A percentile compares a stretch with the other conserved stretches of the same genome.
These are phyloP conservation scores for Taphrina populina DNA, from an alignment of 1,139 yeast genomes.

Conservation along the genomic window DNA sequence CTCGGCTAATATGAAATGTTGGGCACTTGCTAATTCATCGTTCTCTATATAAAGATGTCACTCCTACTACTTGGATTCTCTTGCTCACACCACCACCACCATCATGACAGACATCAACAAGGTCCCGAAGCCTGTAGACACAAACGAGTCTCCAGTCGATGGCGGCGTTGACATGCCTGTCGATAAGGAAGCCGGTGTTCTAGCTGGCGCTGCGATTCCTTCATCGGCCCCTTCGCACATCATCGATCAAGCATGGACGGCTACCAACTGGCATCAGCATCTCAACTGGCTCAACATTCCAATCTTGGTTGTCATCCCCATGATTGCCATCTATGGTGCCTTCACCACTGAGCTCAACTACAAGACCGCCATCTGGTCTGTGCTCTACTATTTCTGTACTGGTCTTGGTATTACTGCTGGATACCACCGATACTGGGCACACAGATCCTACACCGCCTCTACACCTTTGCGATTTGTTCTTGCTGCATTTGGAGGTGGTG, in stretches of 20 bases:
- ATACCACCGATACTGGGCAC: slow-evolving; percentile 84
- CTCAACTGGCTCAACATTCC: slow-evolving; percentile 88
- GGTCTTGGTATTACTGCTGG: slow-evolving; percentile 97
- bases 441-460: slow-evolving; percentile 77
- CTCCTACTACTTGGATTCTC: background rate
- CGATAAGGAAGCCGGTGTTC: slow-evolving; percentile 27
- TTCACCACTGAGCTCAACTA: slow-evolving; percentile 57
- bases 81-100: background rate
- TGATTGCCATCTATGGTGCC: slow-evolving; percentile 59
- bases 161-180: slow-evolving; percentile 30
- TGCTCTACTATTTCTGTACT: slow-evolving; percentile 63
- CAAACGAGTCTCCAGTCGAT: slow-evolving; percentile 26
- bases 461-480: slow-evolving; percentile 67
- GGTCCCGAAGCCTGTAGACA: slow-evolving; percentile 30
- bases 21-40: background rate
- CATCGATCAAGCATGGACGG: slow-evolving; percentile 89
- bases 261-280: slow-evolving; percentile 78
- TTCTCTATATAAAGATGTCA: slow-evolving; percentile 4
- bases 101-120: slow-evolving; percentile 31
- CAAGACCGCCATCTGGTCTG: slow-evolving; percentile 62
- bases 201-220: slow-evolving; percentile 28
- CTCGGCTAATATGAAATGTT: slow-evolving; percentile 20
- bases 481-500: slow-evolving; percentile 89
- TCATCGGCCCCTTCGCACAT: slow-evolving; percentile 50
- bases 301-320: slow-evolving; percentile 73